Percentiles rank a stretch among this genome's conserved stretches.
phyloP scores from a whole-genome alignment of 345 rosid species.

The Hevea brasiliensis region DNA sequence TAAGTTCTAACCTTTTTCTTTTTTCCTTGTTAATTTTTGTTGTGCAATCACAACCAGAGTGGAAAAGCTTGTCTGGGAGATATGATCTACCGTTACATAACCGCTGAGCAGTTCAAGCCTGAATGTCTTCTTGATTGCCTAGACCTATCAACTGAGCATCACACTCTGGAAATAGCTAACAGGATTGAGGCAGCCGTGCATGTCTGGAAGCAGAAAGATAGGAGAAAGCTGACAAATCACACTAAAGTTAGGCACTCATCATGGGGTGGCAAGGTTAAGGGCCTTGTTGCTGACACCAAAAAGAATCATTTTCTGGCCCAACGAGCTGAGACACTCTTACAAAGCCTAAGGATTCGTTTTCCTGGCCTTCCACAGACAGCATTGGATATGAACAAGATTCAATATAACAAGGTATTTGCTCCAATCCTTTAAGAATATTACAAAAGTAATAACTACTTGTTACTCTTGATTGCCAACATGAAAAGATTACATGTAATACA shows the following conservation, averaged over 20 bases:
- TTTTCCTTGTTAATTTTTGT: background rate
- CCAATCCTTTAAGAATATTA: background rate
- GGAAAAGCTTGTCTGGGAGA: constrained; percentile 87
- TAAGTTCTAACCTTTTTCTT: background rate
- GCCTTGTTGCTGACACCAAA: constrained; percentile 59
- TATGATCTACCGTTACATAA: constrained; percentile 69
- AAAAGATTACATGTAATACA: background rate
- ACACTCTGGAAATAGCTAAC: constrained; percentile 75
- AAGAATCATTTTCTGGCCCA: constrained; percentile 62
- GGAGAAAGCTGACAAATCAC: constrained; percentile 42
- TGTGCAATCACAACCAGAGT: constrained; percentile 38
- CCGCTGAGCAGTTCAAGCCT: constrained; percentile 76
- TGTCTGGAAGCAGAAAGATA: constrained; percentile 74
- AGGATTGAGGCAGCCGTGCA: constrained; percentile 81
- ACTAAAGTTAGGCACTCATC: constrained; percentile 50
- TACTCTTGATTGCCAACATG: background rate
- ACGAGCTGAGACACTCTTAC: constrained; percentile 75
- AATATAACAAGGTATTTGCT: constrained; percentile 65
- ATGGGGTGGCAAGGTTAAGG: constrained; percentile 96
- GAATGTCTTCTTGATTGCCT: constrained; percentile 86
- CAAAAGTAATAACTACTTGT: background rate
- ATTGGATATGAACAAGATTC: constrained; percentile 95
- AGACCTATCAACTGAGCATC: constrained; percentile 85
- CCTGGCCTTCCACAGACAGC: constrained; percentile 95
- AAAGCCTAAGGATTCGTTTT: constrained; percentile 71